phyloP scores from a whole-genome alignment of 1,284 basidiomycete genomes.

The Chalciporus sp. region DNA sequence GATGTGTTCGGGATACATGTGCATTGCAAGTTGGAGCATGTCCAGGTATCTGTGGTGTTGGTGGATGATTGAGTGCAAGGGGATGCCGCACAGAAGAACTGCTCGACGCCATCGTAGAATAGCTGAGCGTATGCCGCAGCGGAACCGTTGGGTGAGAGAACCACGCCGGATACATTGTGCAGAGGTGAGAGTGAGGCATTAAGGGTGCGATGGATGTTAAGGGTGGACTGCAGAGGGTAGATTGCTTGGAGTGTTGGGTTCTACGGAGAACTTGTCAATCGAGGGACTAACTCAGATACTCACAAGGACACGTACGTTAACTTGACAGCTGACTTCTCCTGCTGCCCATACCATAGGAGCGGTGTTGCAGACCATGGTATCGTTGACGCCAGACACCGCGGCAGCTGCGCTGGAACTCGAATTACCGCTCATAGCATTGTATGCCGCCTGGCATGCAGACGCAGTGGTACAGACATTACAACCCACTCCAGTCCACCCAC shows the following conservation, averaged over 20 bases:
- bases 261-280: slow-evolving; percentile 36
- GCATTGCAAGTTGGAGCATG: slow-evolving; percentile 73
- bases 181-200: slow-evolving; percentile 69
- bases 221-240: slow-evolving; percentile 65
- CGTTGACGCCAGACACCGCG: slow-evolving; percentile 44
- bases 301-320: slow-evolving; percentile 54
- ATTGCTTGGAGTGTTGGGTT: slow-evolving; percentile 79
- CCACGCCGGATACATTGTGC: slow-evolving; percentile 45
- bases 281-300: slow-evolving; percentile 1
- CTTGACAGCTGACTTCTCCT: slow-evolving; percentile 74
- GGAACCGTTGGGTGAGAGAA: slow-evolving; percentile 59
- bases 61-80: slow-evolving; percentile 64
- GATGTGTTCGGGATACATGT: slow-evolving; percentile 67
- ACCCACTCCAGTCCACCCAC: slow-evolving; percentile 74
- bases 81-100: slow-evolving; percentile 79
- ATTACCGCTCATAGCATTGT: slow-evolving; percentile 43
- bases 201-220: slow-evolving; percentile 79
- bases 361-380: slow-evolving; percentile 66
- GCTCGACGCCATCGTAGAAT: slow-evolving; percentile 82
- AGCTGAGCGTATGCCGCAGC: slow-evolving; percentile 72
- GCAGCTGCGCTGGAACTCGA: slow-evolving; percentile 31
- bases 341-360: slow-evolving; percentile 63
- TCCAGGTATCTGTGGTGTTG: slow-evolving; percentile 52
- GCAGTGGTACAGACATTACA: slow-evolving; percentile 76
- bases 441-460: slow-evolving; percentile 62